Percentiles rank a stretch among this genome's conserved stretches.
phyloP scores from a whole-genome alignment of 2,329 filamentous ascomycete genomes.

The Neofusicoccum laricinum region DNA sequence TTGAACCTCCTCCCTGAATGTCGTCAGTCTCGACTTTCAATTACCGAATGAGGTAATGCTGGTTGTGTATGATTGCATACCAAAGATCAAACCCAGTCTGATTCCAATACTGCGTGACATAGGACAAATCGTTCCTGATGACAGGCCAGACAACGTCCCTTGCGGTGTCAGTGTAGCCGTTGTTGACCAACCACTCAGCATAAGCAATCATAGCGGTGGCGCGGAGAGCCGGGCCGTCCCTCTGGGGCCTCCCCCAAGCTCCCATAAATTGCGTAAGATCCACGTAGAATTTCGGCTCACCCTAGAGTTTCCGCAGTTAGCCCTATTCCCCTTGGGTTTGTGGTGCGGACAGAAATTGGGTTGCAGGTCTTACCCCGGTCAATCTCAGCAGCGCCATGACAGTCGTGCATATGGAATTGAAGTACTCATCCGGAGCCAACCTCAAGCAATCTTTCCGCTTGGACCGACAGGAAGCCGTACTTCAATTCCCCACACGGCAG shows the following conservation, averaged over 20 bases:
- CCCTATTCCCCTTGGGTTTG: too few species aligned
- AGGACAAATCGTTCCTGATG: slow-evolving; percentile 46
- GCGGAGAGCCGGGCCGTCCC: slow-evolving; percentile 44
- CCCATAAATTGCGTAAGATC: slow-evolving; percentile 35
- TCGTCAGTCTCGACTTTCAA: not conserved
- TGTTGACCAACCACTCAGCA: slow-evolving; percentile 32
- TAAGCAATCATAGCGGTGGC: slow-evolving; percentile 43
- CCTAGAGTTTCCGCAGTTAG: slow-evolving; percentile 16
- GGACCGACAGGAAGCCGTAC: too few species aligned
- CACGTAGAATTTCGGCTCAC: slow-evolving; percentile 44
- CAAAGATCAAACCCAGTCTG: slow-evolving; percentile 46
- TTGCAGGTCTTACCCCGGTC: too few species aligned
- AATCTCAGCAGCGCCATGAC: too few species aligned
- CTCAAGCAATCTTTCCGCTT: too few species aligned
- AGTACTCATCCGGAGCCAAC: too few species aligned
- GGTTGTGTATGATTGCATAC: slow-evolving; percentile 17
- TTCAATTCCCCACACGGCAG: too few species aligned
- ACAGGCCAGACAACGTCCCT: slow-evolving; percentile 37
- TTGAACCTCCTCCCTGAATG: slow-evolving; percentile 37
- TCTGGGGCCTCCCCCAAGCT: slow-evolving; percentile 44
- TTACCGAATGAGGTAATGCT: not conserved
- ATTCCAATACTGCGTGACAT: slow-evolving; percentile 42
- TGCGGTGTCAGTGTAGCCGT: slow-evolving; percentile 27
- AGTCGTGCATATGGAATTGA: too few species aligned
- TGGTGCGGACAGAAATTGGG: too few species aligned